These are phyloP conservation scores for Pichia sp. DNA, from an alignment of 1,139 yeast genomes.

Conservation along the genomic window DNA sequence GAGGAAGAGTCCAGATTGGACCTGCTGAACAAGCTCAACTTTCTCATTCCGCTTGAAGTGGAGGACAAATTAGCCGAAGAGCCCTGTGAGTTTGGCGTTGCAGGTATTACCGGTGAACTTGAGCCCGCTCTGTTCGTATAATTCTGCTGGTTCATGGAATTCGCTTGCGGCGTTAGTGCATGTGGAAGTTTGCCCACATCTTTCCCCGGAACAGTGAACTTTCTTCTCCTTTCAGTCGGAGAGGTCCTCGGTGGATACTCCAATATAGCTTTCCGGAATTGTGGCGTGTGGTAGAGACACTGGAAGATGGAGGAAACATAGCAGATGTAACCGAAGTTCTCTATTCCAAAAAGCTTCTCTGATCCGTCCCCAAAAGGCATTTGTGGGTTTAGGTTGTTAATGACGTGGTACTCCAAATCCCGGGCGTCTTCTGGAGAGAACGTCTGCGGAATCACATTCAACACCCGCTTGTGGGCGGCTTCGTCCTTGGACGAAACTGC, in stretches of 20 bases:
- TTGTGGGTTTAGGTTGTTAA: constrained; percentile 17
- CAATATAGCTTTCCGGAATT: constrained; percentile 59
- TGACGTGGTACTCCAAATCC: neutral
- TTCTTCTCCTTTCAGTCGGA: constrained; percentile 33
- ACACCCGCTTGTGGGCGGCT: neutral
- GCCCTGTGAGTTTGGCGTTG: constrained; percentile 2
- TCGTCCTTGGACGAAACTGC: neutral
- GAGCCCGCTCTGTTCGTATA: neutral
- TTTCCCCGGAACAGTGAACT: constrained; percentile 35
- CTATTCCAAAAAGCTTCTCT: constrained; percentile 83
- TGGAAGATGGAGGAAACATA: constrained; percentile 91
- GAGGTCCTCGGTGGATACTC: constrained; percentile 39
- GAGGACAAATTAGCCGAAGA: neutral
- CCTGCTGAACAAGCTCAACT: constrained; percentile 6
- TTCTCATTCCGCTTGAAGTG: constrained; percentile 4
- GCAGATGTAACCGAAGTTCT: constrained; percentile 92
- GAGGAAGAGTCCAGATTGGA: constrained; percentile 5
- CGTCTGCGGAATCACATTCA: neutral
- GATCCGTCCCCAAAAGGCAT: constrained; percentile 60
- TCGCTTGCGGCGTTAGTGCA: constrained; percentile 15
- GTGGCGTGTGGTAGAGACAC: constrained; percentile 71
- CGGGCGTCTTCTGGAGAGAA: constrained; percentile 5
- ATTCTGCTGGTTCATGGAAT: neutral
- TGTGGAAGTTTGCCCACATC: constrained; percentile 41
- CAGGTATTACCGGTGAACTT: constrained; percentile 15